These are phyloP conservation scores for Thymus quinquecostatus DNA, from an alignment of 257 asterid genomes.

Conservation along the genomic window DNA sequence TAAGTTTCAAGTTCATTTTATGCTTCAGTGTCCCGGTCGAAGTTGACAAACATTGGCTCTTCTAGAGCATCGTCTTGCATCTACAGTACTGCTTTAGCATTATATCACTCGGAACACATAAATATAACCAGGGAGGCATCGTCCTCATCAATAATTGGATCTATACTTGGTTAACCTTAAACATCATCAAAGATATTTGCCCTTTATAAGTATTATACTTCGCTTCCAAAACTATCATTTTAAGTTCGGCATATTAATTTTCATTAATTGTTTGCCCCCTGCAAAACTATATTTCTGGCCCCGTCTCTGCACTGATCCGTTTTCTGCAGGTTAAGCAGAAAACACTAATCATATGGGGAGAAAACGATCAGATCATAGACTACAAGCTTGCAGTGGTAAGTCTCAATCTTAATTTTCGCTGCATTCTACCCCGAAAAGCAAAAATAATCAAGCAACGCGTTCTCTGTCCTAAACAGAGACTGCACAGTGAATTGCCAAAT, in stretches of 20 bases:
- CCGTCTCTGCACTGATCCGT: constrained; percentile 1
- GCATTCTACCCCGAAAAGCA: not conserved
- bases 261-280: too few species aligned
- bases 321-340: constrained; percentile 75
- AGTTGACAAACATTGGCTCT: not conserved
- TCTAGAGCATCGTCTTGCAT: not conserved
- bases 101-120: not conserved
- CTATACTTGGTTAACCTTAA: not conserved
- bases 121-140: not conserved
- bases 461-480: constrained; percentile 55
- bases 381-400: constrained; percentile 78
- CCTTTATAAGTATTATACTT: not conserved
- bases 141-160: not conserved
- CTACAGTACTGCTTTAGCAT: not conserved
- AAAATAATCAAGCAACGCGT: not conserved
- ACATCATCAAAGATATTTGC: not conserved
- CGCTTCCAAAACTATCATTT: too few species aligned
- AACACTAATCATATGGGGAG: constrained; percentile 94
- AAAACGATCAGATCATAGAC: constrained; percentile 84
- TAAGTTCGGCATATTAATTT: too few species aligned
- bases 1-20: not conserved
- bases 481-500: constrained; percentile 77
- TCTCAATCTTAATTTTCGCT: constrained; percentile 20
- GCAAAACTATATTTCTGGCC: not conserved
- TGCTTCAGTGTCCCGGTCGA: not conserved